Conservation (phyloP, 1,139 yeast genomes). For the Taphrina populina region DNA sequence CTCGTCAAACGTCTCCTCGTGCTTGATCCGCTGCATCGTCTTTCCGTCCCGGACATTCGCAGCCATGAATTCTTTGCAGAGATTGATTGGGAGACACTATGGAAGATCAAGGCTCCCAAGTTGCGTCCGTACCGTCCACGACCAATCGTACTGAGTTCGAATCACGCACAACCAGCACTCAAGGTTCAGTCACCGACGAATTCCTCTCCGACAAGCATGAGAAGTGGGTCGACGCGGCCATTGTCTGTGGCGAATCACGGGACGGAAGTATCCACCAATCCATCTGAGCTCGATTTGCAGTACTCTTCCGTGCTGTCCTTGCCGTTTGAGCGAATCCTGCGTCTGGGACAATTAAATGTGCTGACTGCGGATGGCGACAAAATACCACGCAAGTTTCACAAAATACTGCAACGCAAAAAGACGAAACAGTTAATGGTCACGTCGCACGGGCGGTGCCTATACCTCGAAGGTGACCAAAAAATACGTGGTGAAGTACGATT, state of each 20-base stretch:
- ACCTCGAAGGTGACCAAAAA: constrained; percentile 29
- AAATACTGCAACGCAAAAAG: constrained; percentile 33
- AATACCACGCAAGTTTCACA: constrained; percentile 26
- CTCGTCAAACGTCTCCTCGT: constrained; percentile 68
- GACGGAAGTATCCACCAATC: constrained; percentile 28
- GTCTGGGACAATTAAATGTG: constrained; percentile 33
- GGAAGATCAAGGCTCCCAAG: constrained; percentile 32
- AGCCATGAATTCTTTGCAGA: constrained; percentile 69
- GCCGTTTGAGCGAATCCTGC: constrained; percentile 41
- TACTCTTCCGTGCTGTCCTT: constrained; percentile 41
- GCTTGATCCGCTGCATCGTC: constrained; percentile 64
- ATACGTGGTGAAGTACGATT: constrained; percentile 21
- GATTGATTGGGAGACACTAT: constrained; percentile 41
- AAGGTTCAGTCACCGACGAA: neutral
- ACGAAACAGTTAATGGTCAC: constrained; percentile 30
- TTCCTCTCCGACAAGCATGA: neutral
- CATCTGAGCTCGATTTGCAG: constrained; percentile 38
- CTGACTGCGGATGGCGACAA: constrained; percentile 29
- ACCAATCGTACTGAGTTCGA: neutral
- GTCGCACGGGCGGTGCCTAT: constrained; percentile 33
- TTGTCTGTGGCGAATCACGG: neutral
- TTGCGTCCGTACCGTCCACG: constrained; percentile 28
- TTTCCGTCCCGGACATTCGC: constrained; percentile 64
- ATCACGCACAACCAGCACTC: neutral
- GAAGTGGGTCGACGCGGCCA: neutral